These are phyloP conservation scores for Toxicodendron radicans DNA, from an alignment of 345 rosid genomes.

Conservation along the genomic window DNA sequence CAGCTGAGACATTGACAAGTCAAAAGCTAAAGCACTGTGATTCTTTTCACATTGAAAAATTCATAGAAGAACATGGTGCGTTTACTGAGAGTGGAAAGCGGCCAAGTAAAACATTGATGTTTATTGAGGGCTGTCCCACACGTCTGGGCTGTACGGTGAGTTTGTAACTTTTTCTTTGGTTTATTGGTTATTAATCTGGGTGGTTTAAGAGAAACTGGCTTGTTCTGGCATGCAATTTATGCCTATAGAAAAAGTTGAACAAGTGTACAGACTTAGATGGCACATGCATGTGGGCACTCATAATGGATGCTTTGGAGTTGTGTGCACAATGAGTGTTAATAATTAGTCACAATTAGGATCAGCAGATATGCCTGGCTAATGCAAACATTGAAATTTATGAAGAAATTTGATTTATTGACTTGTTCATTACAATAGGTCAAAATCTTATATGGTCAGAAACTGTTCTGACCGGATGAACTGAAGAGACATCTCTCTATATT, in stretches of 20 bases:
- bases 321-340: too few relatives aligned
- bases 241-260: not conserved
- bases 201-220: not conserved
- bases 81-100: slow-evolving; percentile 68
- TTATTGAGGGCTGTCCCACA: slow-evolving; percentile 82
- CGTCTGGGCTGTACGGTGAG: slow-evolving; percentile 91
- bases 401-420: not conserved
- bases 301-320: not conserved
- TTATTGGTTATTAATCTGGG: not conserved
- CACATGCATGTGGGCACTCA: not conserved
- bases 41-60: slow-evolving; percentile 76
- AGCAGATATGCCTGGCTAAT: not conserved
- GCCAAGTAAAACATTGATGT: slow-evolving; percentile 88
- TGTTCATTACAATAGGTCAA: not conserved
- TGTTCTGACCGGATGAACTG: not conserved
- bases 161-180: slow-evolving; percentile 10
- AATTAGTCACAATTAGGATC: not conserved
- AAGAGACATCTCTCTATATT: not conserved
- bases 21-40: slow-evolving; percentile 79
- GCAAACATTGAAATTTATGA: not conserved
- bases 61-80: slow-evolving; percentile 73
- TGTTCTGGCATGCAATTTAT: slow-evolving; percentile 2
- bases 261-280: not conserved
- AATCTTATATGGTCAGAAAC: not conserved
- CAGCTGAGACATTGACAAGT: slow-evolving; percentile 50